These are phyloP conservation scores for Aquilaria agallochum DNA, from an alignment of 441 rosid species.

Conservation along the genomic window DNA sequence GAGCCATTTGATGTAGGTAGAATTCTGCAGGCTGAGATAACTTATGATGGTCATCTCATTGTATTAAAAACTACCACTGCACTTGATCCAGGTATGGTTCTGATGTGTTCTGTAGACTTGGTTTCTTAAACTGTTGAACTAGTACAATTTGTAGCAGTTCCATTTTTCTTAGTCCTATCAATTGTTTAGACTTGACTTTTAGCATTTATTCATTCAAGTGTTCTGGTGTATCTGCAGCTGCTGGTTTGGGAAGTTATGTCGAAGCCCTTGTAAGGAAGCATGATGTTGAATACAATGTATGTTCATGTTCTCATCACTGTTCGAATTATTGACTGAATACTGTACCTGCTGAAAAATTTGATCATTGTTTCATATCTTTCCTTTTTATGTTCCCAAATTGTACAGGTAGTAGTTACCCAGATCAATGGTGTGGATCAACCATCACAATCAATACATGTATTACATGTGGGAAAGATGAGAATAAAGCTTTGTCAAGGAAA, in stretches of 20 bases:
- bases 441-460: slow-evolving; percentile 74
- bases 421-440: slow-evolving; percentile 62
- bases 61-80: slow-evolving; percentile 65
- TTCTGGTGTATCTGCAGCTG: slow-evolving; percentile 42
- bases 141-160: too few relatives aligned
- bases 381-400: slow-evolving; percentile 2
- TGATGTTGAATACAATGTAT: slow-evolving; percentile 86
- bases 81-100: slow-evolving; percentile 72
- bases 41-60: slow-evolving; percentile 42
- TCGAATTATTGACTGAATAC: background rate
- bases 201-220: background rate
- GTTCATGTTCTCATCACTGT: slow-evolving; percentile 3
- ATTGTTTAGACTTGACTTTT: background rate
- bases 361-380: background rate
- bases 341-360: background rate
- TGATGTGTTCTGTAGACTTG: background rate
- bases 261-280: slow-evolving; percentile 91
- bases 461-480: slow-evolving; percentile 97
- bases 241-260: slow-evolving; percentile 94
- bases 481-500: slow-evolving; percentile 85
- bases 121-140: too few relatives aligned
- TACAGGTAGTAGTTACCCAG: slow-evolving; percentile 79
- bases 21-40: slow-evolving; percentile 63
- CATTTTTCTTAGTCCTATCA: too few relatives aligned
- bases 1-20: slow-evolving; percentile 94